phyloP scores from a whole-genome alignment of 768 basidiomycete genomes.

The Podaxis pistillaris region DNA sequence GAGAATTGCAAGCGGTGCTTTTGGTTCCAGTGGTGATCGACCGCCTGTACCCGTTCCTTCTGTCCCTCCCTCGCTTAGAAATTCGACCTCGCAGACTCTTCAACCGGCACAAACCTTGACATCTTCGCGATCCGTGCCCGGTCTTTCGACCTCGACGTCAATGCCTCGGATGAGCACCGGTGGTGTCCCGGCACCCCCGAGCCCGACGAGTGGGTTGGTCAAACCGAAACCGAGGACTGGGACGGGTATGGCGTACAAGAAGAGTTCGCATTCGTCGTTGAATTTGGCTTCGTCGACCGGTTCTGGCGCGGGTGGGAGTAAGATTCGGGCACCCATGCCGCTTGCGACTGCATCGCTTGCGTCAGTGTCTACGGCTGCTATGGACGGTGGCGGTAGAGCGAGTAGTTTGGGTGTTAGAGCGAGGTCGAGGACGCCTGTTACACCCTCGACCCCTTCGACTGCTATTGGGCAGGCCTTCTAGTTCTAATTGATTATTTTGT shows the following conservation, averaged over 20 bases:
- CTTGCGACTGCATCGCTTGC: constrained; percentile 15
- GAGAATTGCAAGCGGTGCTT: constrained; percentile 9
- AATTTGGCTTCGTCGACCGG: background rate
- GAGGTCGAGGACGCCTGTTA: constrained; percentile 2
- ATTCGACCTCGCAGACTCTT: constrained; percentile 4
- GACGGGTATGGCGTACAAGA: constrained; percentile 68
- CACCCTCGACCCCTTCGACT: background rate
- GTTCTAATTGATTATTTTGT: background rate
- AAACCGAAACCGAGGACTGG: constrained; percentile 59
- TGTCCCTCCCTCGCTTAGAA: constrained; percentile 18
- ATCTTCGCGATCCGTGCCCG: constrained; percentile 6
- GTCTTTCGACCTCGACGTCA: constrained; percentile 8
- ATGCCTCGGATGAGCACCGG: constrained; percentile 1
- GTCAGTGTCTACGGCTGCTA: background rate
- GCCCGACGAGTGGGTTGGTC: constrained; percentile 11
- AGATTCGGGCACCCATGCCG: constrained; percentile 22
- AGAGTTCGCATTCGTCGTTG: constrained; percentile 24
- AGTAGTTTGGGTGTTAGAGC: background rate
- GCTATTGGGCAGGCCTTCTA: constrained; percentile 9
- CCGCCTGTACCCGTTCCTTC: constrained; percentile 34
- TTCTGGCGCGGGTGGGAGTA: constrained; percentile 5
- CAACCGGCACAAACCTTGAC: constrained; percentile 1
- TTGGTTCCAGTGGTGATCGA: constrained; percentile 24
- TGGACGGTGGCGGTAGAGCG: background rate
- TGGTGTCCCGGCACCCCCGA: constrained; percentile 1